These are phyloP conservation scores for Agaricus bisporus DNA, from an alignment of 768 basidiomycete genomes.

Conservation along the genomic window DNA sequence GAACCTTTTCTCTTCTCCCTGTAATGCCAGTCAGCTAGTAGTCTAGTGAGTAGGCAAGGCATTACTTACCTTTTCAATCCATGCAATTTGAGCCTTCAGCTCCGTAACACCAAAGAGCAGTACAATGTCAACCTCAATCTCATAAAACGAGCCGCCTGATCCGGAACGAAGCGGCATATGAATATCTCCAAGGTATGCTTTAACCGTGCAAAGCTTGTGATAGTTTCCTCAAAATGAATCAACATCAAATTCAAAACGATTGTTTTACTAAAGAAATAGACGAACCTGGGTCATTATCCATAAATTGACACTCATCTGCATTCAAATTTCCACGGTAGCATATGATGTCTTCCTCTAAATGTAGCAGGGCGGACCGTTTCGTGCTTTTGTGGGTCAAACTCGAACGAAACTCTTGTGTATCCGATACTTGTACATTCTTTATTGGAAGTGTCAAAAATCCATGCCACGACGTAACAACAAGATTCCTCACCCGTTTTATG, in stretches of 20 bases:
- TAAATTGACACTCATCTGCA: neutral
- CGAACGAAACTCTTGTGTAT: constrained; percentile 32
- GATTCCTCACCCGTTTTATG: constrained; percentile 28
- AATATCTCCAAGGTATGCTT: constrained; percentile 19
- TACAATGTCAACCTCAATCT: constrained; percentile 34
- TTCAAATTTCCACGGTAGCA: neutral
- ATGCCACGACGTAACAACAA: neutral
- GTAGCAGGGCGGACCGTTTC: neutral
- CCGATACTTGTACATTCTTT: constrained; percentile 39
- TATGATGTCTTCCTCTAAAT: neutral
- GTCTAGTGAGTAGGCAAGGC: neutral
- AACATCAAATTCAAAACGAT: neutral
- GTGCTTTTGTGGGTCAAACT: neutral
- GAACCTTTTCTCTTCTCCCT: no score
- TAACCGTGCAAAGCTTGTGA: constrained; percentile 22
- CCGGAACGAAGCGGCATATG: constrained; percentile 14
- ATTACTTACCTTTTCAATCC: constrained; percentile 38
- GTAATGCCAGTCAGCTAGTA: no score
- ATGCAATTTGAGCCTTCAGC: constrained; percentile 44
- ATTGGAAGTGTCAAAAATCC: neutral
- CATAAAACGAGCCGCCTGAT: constrained; percentile 20
- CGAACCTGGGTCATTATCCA: constrained; percentile 5
- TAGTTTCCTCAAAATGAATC: constrained; percentile 18
- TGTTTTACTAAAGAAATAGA: neutral
- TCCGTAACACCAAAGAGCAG: constrained; percentile 50